Base-by-base conservation (phyloP, 345 rosid species). In the Eucalyptus lansdowneana region DNA sequence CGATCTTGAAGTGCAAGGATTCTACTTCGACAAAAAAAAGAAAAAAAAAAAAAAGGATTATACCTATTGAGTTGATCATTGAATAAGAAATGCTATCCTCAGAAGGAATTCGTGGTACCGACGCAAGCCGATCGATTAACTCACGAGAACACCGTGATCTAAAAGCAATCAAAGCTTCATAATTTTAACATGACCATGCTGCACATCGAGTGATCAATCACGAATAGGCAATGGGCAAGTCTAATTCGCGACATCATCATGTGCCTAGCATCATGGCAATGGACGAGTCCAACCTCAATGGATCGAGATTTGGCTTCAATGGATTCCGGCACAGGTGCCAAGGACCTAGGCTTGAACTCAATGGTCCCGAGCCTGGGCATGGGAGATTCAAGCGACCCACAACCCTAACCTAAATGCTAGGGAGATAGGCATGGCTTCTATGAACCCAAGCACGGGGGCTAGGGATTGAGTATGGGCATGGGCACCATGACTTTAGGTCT, bases 241-340 rank as follows among this genome's bases (percentile, higher is more conserved):
- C 62, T 24, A 56, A 24, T 24, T 24, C 0, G 34, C 5, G 0
- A 62, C 31, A 62, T 62, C 31, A 29, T 27, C 69, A 13, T 62
- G 15, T 62, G 34, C 17, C 16, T 27, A 62, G 31, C n/a, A 62
- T 62, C 34, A 62, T 62, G 69, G 69, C 69, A 62, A 56, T 24
- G 29, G 29, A 56, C 0, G 1, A 24, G 62, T 56, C 13, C 3
- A 0, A 6, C 29, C 14, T 56, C 29, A 10, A 11, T 56, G 29
- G 29, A 56, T 56, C 2, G 0, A 56, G 13, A 24, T 1, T 56
- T 56, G 62, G 62, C 14, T 24, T 56, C 1, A 0, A 56, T 56
- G 62, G 62, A 56, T 3, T 56, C 29, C 1, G 0, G 1, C 62
- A 56, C 0, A 0, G 3, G 62, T 27, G 69, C 16, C 5, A 4